These are phyloP conservation scores for Emericellopsis terricola DNA, from an alignment of 495 filamentous ascomycete species.

Conservation along the genomic window DNA sequence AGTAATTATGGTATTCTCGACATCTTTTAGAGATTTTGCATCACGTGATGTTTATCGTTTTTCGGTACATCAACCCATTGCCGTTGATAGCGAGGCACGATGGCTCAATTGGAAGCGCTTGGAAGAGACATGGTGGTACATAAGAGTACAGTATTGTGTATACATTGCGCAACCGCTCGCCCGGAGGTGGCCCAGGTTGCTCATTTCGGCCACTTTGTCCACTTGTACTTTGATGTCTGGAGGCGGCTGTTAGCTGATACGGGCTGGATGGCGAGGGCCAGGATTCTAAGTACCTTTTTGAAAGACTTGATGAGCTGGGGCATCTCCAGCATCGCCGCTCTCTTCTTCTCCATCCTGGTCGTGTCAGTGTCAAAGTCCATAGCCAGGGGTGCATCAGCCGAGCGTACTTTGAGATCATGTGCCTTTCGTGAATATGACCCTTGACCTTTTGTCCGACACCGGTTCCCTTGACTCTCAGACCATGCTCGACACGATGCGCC, in stretches of 20 bases:
- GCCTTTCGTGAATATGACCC: constrained; percentile 85
- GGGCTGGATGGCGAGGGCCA: background rate
- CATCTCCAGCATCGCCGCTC: constrained; percentile 88
- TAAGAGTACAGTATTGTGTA: constrained; percentile 6
- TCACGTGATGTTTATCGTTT: constrained; percentile 1
- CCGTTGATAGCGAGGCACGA: too few species aligned
- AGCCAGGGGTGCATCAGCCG: background rate
- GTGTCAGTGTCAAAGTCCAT: constrained; percentile 5
- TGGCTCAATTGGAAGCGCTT: too few species aligned
- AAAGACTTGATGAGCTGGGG: constrained; percentile 74
- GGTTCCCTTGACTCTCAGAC: constrained; percentile 70
- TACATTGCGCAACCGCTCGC: constrained; percentile 1
- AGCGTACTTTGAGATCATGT: constrained; percentile 52
- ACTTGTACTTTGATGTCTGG: constrained; percentile 69
- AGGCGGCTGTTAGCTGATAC: background rate
- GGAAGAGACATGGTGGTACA: constrained; percentile 15
- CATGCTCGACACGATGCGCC: constrained; percentile 47
- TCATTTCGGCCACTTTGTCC: constrained; percentile 80
- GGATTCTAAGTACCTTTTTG: constrained; percentile 56
- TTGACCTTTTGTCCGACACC: constrained; percentile 86
- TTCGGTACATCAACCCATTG: too few species aligned
- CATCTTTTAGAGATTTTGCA: background rate
- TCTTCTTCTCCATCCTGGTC: constrained; percentile 61
- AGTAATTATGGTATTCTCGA: background rate
- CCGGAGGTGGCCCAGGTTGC: background rate